A percentile compares a stretch with the other conserved stretches of the same genome.
phyloP scores from a whole-genome alignment of 331 rosid genomes.

The Cydonia oblonga region DNA sequence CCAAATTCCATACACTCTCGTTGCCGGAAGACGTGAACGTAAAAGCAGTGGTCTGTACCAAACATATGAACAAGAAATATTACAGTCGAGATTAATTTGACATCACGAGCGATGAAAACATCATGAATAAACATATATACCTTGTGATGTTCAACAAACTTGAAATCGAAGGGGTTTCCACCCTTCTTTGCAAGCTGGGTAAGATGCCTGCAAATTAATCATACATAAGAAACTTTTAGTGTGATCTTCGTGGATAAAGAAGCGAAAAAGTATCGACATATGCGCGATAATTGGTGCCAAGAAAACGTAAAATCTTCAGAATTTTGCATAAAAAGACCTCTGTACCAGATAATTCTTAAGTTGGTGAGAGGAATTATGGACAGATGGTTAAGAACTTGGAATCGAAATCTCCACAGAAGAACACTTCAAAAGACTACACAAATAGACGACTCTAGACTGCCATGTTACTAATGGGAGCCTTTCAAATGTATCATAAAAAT shows the following conservation, averaged over 20 bases:
- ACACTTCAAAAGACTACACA: neutral
- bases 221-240: neutral
- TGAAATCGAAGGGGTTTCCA: constrained; percentile 65
- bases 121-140: neutral
- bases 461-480: neutral
- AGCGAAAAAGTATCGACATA: neutral
- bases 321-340: neutral
- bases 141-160: constrained; percentile 76
- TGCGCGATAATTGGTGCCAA: neutral
- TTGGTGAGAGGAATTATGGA: neutral
- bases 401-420: neutral
- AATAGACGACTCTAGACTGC: neutral
- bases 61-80: neutral
- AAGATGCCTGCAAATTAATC: constrained; percentile 57
- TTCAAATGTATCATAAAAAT: neutral
- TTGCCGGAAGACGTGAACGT: constrained; percentile 66
- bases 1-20: constrained; percentile 86
- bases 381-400: neutral
- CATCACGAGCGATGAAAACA: neutral
- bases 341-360: neutral
- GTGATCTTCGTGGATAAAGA: neutral
- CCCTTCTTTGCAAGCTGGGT: constrained; percentile 75
- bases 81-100: neutral
- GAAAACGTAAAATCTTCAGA: neutral
- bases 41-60: constrained; percentile 63